These are phyloP conservation scores for Aphanomyces astaci DNA, from an alignment of 352 stramenopile genomes.

Conservation along the genomic window DNA sequence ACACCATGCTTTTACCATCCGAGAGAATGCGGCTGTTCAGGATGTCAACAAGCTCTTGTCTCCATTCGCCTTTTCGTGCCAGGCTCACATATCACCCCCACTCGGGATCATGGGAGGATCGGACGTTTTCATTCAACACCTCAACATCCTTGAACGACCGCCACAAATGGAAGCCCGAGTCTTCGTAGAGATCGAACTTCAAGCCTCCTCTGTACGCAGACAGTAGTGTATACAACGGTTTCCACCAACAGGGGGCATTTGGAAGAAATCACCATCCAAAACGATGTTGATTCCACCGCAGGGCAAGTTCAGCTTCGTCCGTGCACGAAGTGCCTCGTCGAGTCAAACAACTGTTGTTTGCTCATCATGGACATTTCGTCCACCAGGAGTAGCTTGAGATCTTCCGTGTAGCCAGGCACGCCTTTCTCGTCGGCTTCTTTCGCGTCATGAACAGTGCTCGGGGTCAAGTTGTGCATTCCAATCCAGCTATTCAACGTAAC, in stretches of 20 bases:
- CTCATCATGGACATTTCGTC: background rate
- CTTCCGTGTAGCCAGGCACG: background rate
- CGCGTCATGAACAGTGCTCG: background rate
- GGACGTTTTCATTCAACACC: background rate
- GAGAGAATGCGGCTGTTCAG: no score
- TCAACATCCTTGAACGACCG: background rate
- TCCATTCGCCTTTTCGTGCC: background rate
- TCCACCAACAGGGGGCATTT: no score
- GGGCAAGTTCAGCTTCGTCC: no score
- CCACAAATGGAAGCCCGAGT: no score
- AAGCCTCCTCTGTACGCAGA: no score
- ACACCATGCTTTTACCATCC: no score
- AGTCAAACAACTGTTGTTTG: conserved; percentile 1
- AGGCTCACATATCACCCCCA: background rate
- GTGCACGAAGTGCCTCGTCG: no score
- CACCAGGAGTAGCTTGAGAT: background rate
- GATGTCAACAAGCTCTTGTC: background rate
- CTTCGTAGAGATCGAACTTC: no score
- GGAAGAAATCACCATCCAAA: no score
- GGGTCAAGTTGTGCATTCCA: conserved; percentile 2
- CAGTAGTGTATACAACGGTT: no score
- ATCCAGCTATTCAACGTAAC: conserved; percentile 1
- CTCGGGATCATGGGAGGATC: background rate
- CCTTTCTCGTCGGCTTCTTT: background rate
- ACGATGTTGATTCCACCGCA: no score